Conservation (phyloP, 306 rosid genomes). For the Vicia faba region DNA sequence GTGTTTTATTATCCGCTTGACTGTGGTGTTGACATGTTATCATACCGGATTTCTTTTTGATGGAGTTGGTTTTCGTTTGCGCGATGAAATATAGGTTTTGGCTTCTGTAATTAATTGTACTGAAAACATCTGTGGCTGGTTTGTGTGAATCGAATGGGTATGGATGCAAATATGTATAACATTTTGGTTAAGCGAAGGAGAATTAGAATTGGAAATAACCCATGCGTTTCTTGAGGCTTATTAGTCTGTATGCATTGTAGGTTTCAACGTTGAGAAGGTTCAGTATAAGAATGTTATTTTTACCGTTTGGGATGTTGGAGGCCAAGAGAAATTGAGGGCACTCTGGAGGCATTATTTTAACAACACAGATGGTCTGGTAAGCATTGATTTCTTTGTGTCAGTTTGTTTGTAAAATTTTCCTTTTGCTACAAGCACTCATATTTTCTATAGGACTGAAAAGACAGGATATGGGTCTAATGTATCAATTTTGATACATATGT, state of each 20-base stretch:
- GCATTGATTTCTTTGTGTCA: constrained; percentile 31
- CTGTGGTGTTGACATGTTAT: background rate
- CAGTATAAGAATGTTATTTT: constrained; percentile 96
- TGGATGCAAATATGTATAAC: too few species aligned
- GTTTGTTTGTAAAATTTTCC: constrained; percentile 9
- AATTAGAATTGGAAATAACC: constrained; percentile 8
- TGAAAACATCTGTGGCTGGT: too few species aligned
- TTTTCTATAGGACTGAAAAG: constrained; percentile 2
- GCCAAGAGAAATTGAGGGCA: constrained; percentile 95
- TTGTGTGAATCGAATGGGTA: too few species aligned
- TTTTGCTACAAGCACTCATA: constrained; percentile 15
- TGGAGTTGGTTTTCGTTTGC: constrained; percentile 4
- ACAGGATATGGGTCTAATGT: background rate
- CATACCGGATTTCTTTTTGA: background rate
- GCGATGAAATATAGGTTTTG: constrained; percentile 2
- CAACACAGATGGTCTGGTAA: constrained; percentile 95
- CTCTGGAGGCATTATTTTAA: constrained; percentile 99
- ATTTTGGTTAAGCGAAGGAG: too few species aligned
- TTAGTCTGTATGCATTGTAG: constrained; percentile 41
- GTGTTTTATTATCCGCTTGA: background rate
- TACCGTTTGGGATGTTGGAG: constrained; percentile 99
- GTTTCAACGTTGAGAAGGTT: constrained; percentile 97
- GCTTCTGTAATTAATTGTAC: background rate
- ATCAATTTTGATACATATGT: constrained; percentile 8
- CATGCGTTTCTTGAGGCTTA: constrained; percentile 23